phyloP scores from a whole-genome alignment of 768 basidiomycete genomes.

The Lactifluus rugatus region DNA sequence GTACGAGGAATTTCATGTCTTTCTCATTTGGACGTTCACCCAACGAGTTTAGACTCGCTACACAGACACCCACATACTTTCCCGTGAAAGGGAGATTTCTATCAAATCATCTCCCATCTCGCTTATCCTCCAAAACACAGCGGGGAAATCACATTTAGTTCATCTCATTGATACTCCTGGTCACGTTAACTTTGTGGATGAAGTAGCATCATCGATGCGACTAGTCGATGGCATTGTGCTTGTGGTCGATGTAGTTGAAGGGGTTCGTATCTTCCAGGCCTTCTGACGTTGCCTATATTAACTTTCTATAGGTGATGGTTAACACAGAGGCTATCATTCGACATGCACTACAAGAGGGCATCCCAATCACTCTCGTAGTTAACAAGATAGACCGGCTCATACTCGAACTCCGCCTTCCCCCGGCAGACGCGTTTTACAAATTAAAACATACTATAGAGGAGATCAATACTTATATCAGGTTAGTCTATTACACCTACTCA shows the following conservation, averaged over 20 bases:
- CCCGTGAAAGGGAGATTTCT: constrained; percentile 83
- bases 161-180: constrained; percentile 97
- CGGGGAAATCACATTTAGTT: constrained; percentile 86
- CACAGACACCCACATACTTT: constrained; percentile 89
- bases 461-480: constrained; percentile 95
- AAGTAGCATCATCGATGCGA: constrained; percentile 81
- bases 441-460: constrained; percentile 99
- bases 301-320: constrained; percentile 65
- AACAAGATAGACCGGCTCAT: constrained; percentile 99
- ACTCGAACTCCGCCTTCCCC: constrained; percentile 91
- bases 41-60: constrained; percentile 61
- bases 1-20: constrained; percentile 23
- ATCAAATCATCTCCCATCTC: constrained; percentile 98
- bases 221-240: constrained; percentile 85
- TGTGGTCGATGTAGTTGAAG: constrained; percentile 98
- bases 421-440: constrained; percentile 96
- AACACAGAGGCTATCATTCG: constrained; percentile 82
- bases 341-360: constrained; percentile 80
- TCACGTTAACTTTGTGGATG: constrained; percentile 98
- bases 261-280: constrained; percentile 39
- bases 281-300: constrained; percentile 9
- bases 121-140: constrained; percentile 70
- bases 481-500: constrained; percentile 2
- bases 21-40: constrained; percentile 8
- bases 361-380: constrained; percentile 85